Percentiles rank a stretch among this genome's conserved stretches.
phyloP scores from a whole-genome alignment of 2,329 filamentous ascomycete genomes.

The Aspergillus viridinutans region DNA sequence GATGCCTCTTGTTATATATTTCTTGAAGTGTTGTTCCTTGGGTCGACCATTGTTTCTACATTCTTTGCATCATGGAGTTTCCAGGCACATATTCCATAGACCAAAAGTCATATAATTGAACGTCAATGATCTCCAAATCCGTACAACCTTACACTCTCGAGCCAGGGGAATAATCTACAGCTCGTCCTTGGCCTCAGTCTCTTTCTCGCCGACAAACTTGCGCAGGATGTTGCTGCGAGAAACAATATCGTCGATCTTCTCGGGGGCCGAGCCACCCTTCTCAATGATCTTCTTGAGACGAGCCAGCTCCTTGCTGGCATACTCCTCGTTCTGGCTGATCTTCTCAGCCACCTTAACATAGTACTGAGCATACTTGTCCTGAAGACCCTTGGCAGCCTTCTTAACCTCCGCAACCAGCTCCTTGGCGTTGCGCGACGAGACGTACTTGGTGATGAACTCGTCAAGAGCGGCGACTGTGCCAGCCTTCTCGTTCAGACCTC shows the following conservation, averaged over 20 bases:
- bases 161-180: conserved; percentile 39
- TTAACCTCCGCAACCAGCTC: conserved; percentile 67
- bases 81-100: neutral
- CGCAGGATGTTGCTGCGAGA: conserved; percentile 83
- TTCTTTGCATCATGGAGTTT: neutral
- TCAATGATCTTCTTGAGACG: conserved; percentile 73
- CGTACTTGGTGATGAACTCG: conserved; percentile 67
- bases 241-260: conserved; percentile 85
- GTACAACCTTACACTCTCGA: neutral
- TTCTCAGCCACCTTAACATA: conserved; percentile 90
- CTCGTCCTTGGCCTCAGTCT: conserved; percentile 63
- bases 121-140: neutral
- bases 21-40: neutral
- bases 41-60: neutral
- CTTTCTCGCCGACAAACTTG: conserved; percentile 64
- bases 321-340: conserved; percentile 70
- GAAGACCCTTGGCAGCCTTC: conserved; percentile 63
- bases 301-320: conserved; percentile 78
- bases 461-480: conserved; percentile 81
- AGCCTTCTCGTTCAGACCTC: conserved; percentile 70
- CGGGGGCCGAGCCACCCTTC: conserved; percentile 78
- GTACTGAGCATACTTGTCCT: conserved; percentile 86
- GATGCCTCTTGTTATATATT: neutral
- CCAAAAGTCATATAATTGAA: neutral
- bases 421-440: conserved; percentile 57